These are phyloP conservation scores for Rubus parviflorus DNA, from an alignment of 306 rosid genomes.

Conservation along the genomic window DNA sequence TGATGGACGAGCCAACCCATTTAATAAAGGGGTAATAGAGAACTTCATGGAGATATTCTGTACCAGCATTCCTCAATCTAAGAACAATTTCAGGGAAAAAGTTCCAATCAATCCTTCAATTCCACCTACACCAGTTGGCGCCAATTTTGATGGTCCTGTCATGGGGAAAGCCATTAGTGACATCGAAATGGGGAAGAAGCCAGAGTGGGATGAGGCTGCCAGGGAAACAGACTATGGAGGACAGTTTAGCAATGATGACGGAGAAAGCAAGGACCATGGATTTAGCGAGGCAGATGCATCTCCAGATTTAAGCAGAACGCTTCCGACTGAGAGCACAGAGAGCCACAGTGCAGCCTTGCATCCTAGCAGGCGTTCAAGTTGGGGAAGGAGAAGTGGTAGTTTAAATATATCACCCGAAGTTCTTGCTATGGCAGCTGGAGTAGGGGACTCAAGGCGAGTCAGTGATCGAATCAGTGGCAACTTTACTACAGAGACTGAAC, in stretches of 20 bases:
- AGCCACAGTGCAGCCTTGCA: conserved; percentile 27
- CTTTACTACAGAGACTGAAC: conserved; percentile 11
- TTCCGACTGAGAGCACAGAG: conserved; percentile 39
- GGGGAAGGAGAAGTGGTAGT: conserved; percentile 47
- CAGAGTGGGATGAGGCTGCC: conserved; percentile 36
- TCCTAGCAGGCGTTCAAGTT: conserved; percentile 25
- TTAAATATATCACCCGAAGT: conserved; percentile 41
- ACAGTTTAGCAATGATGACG: conserved; percentile 31
- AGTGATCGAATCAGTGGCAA: conserved; percentile 23
- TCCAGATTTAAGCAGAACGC: conserved; percentile 37
- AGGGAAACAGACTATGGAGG: conserved; percentile 34
- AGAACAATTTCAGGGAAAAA: conserved; percentile 57
- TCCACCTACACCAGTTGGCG: conserved; percentile 26
- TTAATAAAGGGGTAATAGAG: conserved; percentile 43
- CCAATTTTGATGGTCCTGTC: conserved; percentile 35
- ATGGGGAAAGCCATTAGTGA: conserved; percentile 40
- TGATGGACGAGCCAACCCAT: conserved; percentile 54
- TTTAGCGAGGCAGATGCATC: conserved; percentile 30
- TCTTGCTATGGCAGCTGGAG: conserved; percentile 30
- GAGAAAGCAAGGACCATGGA: conserved; percentile 37
- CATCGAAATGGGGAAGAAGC: conserved; percentile 46
- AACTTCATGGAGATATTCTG: conserved; percentile 63
- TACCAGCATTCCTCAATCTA: conserved; percentile 58
- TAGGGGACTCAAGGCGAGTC: conserved; percentile 35
- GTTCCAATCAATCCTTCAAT: conserved; percentile 43